Evolutionary conservation across 176 grass and related monocot species (phyloP).

Genomic region (Themeda triandra): DNA sequence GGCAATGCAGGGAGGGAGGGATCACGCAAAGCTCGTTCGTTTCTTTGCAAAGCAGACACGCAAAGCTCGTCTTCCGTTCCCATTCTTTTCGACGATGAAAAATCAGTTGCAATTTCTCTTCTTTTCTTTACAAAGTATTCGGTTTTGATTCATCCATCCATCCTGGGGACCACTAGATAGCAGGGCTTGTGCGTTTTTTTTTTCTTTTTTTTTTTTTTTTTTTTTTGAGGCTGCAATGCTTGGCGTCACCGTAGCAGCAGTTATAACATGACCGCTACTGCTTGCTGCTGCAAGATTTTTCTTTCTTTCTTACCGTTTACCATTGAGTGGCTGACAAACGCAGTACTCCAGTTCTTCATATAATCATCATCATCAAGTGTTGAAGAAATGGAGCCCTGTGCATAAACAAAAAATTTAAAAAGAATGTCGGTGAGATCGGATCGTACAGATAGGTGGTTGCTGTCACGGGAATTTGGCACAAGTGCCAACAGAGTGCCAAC

Average conservation of each 20-base stretch:
- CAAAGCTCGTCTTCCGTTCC: background rate
- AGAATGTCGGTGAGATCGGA: background rate
- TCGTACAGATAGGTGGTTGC: background rate
- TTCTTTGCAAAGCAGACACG: background rate
- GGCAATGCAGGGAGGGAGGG: background rate
- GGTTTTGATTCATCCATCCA: too few species aligned
- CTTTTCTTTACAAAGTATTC: background rate
- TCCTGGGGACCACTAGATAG: too few species aligned
- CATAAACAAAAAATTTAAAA: too few species aligned
- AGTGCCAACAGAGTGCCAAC: background rate
- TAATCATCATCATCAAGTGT: too few species aligned
- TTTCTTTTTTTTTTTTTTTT: too few species aligned
- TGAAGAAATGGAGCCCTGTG: too few species aligned
- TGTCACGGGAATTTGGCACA: background rate
- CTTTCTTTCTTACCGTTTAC: too few species aligned
- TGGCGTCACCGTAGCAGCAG: background rate
- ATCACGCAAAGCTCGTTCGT: constrained; percentile 13
- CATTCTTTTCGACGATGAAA: background rate
- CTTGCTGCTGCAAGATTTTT: background rate
- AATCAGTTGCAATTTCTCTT: background rate
- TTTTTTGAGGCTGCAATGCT: too few species aligned
- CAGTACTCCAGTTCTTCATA: too few species aligned
- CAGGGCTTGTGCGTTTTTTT: too few species aligned
- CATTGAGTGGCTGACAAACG: too few species aligned
- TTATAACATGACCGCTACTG: background rate